Evolutionary conservation across 2,329 filamentous ascomycete genomes (phyloP), one percentile per base, ranked within the genome.

Genomic region (Mycosphaerella sp.): DNA sequence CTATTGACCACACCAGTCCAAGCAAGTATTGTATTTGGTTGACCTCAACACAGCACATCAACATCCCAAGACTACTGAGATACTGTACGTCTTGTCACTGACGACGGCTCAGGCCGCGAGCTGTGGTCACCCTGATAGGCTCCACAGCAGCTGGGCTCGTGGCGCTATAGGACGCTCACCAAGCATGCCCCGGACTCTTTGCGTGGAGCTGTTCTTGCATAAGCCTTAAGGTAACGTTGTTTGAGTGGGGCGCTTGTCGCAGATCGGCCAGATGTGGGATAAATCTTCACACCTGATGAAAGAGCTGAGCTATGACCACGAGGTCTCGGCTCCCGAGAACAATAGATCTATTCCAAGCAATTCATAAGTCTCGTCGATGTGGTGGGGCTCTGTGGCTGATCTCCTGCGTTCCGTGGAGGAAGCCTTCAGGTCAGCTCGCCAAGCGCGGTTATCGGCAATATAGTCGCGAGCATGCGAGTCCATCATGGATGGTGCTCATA

Each of bases 361-460:
- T 8, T 8, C 30, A 34, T 9, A 34, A 34, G 30, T 34, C 30
- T 34, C 13, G 30, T 34, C 13, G 30, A 13, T 34, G 7, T 34
- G 30, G 30, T n/a, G 30, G 44, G 44, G 44, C 32, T 37, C 34
- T 37, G 44, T 46, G 44, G 44, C 32, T 46, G 30, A 37, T 16
- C 34, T 44, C 42, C 18, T 17, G 14, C 25, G 3, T 25, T 25
- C 21, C 21, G 21, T 25, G 21, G 7, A 32, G 16, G 21, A 44
- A 28, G 35, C n/a, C n/a, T n/a, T n/a, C 34, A 36, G 7, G 14
- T 48, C 39, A 41, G 35, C 30, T 12, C 13, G 30, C 30, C 30
- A 34, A 34, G 30, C 10, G 30, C 30, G 30, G 30, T n/a, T 34
- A 34, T 34, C 30, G 30, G 30, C 30, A 34, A 34, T 34, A 34